Percentiles rank a stretch among this genome's conserved stretches.
These are phyloP conservation scores for Endocladia muricata DNA, from an alignment of 31 red algal genomes.

Conservation along the genomic window DNA sequence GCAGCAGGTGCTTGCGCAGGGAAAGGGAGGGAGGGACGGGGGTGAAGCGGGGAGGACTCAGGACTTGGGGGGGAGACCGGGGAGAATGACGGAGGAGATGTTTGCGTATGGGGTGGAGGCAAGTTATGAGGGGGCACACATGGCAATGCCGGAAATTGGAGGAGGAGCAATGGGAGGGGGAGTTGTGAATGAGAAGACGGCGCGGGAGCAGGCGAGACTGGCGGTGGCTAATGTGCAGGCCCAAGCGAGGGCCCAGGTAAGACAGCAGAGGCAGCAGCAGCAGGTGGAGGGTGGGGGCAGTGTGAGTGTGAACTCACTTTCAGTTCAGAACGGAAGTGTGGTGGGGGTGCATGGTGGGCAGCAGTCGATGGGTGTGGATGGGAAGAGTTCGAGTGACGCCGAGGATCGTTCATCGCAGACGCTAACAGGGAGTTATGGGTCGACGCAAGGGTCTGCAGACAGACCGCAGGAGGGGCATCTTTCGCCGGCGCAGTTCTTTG, in stretches of 20 bases:
- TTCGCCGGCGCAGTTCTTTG: slow-evolving; percentile 43
- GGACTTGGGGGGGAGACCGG: too few species aligned
- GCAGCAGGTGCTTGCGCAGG: too few species aligned
- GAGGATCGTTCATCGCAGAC: background rate
- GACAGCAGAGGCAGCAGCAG: background rate
- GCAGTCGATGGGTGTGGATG: background rate
- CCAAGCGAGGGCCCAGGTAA: slow-evolving; percentile 47
- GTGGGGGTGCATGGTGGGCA: background rate
- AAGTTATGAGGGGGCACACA: background rate
- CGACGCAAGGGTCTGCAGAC: background rate
- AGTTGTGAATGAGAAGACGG: background rate
- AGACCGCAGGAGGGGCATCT: background rate
- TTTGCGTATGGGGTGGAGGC: background rate
- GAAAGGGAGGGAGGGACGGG: too few species aligned
- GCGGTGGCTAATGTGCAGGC: slow-evolving; percentile 45
- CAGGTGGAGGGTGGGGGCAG: too few species aligned
- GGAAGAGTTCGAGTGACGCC: background rate
- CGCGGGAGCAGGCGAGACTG: slow-evolving; percentile 14
- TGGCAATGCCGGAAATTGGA: background rate
- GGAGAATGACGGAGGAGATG: too few species aligned
- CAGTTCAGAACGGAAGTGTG: too few species aligned
- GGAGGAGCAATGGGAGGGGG: too few species aligned
- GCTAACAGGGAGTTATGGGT: background rate
- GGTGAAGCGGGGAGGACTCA: too few species aligned
- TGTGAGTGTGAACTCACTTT: too few species aligned